Percentiles rank a stretch among this genome's conserved stretches.
These are phyloP conservation scores for Colletotrichum lini DNA, from an alignment of 2,329 filamentous ascomycete species.

Conservation along the genomic window DNA sequence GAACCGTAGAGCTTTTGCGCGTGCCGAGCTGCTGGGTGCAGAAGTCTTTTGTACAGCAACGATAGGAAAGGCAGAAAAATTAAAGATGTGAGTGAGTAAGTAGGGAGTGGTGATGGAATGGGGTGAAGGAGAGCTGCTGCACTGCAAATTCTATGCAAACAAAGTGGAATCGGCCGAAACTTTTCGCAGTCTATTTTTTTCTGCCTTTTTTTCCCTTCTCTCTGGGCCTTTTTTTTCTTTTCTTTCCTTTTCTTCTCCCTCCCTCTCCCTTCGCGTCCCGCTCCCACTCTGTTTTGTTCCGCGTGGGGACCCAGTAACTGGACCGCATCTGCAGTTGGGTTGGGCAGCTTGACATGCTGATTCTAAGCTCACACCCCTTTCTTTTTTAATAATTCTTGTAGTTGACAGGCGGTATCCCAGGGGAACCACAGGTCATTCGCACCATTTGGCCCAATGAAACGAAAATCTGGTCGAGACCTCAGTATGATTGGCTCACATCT, in stretches of 20 bases:
- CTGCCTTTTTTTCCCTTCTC: conserved; percentile 6
- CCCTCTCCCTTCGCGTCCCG: not conserved
- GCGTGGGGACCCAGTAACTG: conserved; percentile 26
- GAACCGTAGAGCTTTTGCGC: conserved; percentile 7
- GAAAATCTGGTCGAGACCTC: conserved; percentile 45
- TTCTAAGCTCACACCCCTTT: conserved; percentile 25
- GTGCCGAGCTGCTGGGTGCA: conserved; percentile 18
- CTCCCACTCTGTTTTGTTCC: conserved; percentile 20
- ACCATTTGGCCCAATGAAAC: conserved; percentile 40
- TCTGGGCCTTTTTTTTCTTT: not conserved
- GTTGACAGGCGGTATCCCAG: conserved; percentile 36
- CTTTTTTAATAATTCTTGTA: too few species aligned
- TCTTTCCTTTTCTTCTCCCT: too few species aligned
- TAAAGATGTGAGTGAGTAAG: not conserved
- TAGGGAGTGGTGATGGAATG: not conserved
- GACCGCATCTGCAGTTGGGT: conserved; percentile 31
- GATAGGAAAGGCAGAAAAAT: not conserved
- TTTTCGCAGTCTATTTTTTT: conserved; percentile 32
- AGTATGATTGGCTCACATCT: conserved; percentile 44
- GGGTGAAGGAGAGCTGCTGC: conserved; percentile 20
- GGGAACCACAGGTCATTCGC: conserved; percentile 29
- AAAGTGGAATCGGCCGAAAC: conserved; percentile 40
- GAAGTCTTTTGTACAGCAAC: not conserved
- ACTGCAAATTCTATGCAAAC: conserved; percentile 34
- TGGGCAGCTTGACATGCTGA: conserved; percentile 37